These are phyloP conservation scores for Cercophora sp. DNA, from an alignment of 495 filamentous ascomycete species.

Conservation along the genomic window DNA sequence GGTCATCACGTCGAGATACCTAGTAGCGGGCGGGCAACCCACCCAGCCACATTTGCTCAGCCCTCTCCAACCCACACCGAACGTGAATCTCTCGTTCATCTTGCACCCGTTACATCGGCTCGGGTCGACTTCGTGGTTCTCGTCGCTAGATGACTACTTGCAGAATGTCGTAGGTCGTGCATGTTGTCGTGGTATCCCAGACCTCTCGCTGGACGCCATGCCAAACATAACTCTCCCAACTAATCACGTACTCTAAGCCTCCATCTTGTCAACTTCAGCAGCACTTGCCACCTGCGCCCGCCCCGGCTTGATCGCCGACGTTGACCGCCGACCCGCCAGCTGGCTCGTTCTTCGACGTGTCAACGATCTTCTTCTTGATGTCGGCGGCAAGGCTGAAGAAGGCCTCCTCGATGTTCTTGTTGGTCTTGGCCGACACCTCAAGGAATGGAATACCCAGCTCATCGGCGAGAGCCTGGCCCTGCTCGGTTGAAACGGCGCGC, in stretches of 20 bases:
- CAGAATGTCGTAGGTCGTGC: not conserved
- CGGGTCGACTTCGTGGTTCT: not conserved
- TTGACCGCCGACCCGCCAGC: conserved; percentile 58
- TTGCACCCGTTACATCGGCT: not conserved
- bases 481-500: conserved; percentile 85
- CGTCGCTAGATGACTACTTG: not conserved
- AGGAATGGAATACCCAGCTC: conserved; percentile 98
- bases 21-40: no score
- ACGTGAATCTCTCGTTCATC: no score
- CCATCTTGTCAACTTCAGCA: conserved; percentile 39
- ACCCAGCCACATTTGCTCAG: no score
- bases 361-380: conserved; percentile 94
- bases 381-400: conserved; percentile 93
- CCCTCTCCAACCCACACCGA: no score
- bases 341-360: conserved; percentile 76
- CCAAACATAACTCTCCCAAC: not conserved
- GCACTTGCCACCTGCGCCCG: conserved; percentile 73
- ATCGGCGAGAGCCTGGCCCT: conserved; percentile 87
- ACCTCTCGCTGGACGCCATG: not conserved
- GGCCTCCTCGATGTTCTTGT: conserved; percentile 99
- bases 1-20: no score
- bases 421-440: conserved; percentile 96
- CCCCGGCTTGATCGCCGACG: conserved; percentile 60
- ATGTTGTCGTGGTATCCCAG: not conserved
- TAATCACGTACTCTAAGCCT: not conserved